These are phyloP conservation scores for Blastosporella zonata DNA, from an alignment of 1,284 basidiomycete genomes.

Conservation along the genomic window DNA sequence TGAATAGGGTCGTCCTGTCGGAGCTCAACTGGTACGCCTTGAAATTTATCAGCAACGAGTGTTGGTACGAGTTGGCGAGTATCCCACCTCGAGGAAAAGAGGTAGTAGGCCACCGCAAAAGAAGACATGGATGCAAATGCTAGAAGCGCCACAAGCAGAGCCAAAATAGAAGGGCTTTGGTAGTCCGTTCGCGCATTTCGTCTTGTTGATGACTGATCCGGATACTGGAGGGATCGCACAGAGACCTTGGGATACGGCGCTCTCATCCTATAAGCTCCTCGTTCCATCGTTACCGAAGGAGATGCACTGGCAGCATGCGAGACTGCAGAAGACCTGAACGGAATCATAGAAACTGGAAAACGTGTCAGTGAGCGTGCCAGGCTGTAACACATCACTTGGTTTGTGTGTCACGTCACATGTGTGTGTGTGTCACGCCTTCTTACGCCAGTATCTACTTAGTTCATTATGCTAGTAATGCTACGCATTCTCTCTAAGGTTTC, in stretches of 20 bases:
- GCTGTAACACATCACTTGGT: too few species aligned
- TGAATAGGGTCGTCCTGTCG: conserved; percentile 2
- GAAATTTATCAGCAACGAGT: conserved; percentile 26
- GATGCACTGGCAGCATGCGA: conserved; percentile 39
- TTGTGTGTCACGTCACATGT: too few species aligned
- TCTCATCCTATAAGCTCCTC: conserved; percentile 59
- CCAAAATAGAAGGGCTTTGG: conserved; percentile 28
- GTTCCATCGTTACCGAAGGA: conserved; percentile 62
- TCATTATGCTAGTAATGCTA: background rate
- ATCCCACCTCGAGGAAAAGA: conserved; percentile 61
- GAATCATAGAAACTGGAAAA: conserved; percentile 24
- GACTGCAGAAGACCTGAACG: conserved; percentile 27
- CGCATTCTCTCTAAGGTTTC: background rate
- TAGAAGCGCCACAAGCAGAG: conserved; percentile 45
- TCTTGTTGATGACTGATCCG: conserved; percentile 17
- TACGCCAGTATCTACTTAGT: too few species aligned
- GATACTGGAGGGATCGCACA: conserved; percentile 14
- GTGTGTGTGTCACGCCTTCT: too few species aligned
- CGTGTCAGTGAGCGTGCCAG: too few species aligned
- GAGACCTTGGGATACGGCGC: conserved; percentile 32
- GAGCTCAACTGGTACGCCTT: conserved; percentile 29
- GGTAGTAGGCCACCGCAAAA: conserved; percentile 61
- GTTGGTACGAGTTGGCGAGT: conserved; percentile 19
- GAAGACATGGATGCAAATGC: conserved; percentile 46
- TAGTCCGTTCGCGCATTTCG: conserved; percentile 20